Conservation (phyloP, 495 filamentous ascomycete species). For the Penicillium flavigenum region DNA sequence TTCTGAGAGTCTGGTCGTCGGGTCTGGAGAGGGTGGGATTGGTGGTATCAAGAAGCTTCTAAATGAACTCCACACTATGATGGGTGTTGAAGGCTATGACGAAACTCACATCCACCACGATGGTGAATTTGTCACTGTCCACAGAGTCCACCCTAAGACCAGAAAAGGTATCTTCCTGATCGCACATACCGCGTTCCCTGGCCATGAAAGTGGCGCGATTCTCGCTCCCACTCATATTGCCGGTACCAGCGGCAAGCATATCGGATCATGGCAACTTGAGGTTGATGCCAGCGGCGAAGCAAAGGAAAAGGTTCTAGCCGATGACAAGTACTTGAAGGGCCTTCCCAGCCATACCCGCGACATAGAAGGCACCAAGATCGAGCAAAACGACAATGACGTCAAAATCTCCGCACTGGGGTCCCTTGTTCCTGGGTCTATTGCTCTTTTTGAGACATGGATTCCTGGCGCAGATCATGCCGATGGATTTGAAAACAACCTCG, state of each 20-base stretch:
- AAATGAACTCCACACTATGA: constrained; percentile 86
- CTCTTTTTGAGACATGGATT: constrained; percentile 94
- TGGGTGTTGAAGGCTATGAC: constrained; percentile 91
- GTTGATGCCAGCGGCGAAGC: constrained; percentile 69
- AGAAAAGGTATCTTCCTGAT: constrained; percentile 92
- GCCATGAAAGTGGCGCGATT: constrained; percentile 72
- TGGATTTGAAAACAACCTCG: constrained; percentile 80
- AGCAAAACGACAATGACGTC: constrained; percentile 66
- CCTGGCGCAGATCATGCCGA: constrained; percentile 75
- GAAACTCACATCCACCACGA: constrained; percentile 98
- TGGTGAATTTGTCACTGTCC: constrained; percentile 91
- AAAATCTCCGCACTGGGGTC: constrained; percentile 74
- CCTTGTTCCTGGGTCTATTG: constrained; percentile 90
- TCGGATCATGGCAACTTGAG: constrained; percentile 87
- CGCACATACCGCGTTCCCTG: constrained; percentile 91
- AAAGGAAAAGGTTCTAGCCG: constrained; percentile 59
- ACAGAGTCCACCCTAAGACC: constrained; percentile 86
- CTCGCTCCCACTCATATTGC: constrained; percentile 74
- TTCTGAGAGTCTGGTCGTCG: constrained; percentile 52
- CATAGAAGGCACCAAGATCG: constrained; percentile 66
- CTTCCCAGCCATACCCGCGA: constrained; percentile 77
- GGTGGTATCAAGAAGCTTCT: constrained; percentile 85
- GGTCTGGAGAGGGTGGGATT: constrained; percentile 73
- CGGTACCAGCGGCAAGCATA: constrained; percentile 69
- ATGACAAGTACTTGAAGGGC: constrained; percentile 70